phyloP scores from a whole-genome alignment of 306 rosid species.

The Pachyrhizus erosus region DNA sequence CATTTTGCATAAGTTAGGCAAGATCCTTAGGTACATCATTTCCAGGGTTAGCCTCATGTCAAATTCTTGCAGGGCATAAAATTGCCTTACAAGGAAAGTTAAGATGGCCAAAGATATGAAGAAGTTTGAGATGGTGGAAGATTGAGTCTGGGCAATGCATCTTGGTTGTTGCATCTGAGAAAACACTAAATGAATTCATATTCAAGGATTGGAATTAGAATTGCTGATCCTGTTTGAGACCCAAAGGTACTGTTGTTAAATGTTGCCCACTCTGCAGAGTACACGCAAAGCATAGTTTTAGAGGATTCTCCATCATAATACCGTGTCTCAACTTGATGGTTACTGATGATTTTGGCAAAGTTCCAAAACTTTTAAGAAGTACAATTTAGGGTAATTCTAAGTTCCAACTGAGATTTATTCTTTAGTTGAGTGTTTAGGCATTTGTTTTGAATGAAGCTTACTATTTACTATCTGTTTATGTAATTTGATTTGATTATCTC shows the following conservation, averaged over 20 bases:
- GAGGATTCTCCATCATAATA: slow-evolving; percentile 21
- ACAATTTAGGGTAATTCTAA: slow-evolving; percentile 4
- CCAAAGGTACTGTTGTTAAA: slow-evolving; percentile 40
- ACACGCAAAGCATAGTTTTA: slow-evolving; percentile 9
- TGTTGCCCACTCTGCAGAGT: slow-evolving; percentile 38
- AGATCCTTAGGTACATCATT: slow-evolving; percentile 17
- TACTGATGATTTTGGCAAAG: background rate
- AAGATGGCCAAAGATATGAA: slow-evolving; percentile 19
- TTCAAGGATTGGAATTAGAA: slow-evolving; percentile 29
- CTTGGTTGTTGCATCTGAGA: slow-evolving; percentile 42
- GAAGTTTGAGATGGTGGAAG: slow-evolving; percentile 19
- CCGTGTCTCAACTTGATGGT: slow-evolving; percentile 20
- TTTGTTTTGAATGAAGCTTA: slow-evolving; percentile 21
- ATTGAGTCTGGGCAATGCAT: slow-evolving; percentile 30
- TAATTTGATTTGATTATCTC: background rate
- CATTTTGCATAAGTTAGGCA: slow-evolving; percentile 1
- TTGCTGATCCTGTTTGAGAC: slow-evolving; percentile 33
- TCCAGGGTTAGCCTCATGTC: slow-evolving; percentile 40
- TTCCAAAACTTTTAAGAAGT: background rate
- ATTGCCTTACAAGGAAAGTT: slow-evolving; percentile 41
- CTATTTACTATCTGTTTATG: slow-evolving; percentile 10
- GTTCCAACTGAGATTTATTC: background rate
- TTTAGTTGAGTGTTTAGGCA: background rate
- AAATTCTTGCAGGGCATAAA: slow-evolving; percentile 43
- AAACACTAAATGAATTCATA: slow-evolving; percentile 35